A percentile compares a stretch with the other conserved stretches of the same genome.
These are phyloP conservation scores for Phytopythium kandeliae DNA, from an alignment of 352 stramenopile species.

Conservation along the genomic window DNA sequence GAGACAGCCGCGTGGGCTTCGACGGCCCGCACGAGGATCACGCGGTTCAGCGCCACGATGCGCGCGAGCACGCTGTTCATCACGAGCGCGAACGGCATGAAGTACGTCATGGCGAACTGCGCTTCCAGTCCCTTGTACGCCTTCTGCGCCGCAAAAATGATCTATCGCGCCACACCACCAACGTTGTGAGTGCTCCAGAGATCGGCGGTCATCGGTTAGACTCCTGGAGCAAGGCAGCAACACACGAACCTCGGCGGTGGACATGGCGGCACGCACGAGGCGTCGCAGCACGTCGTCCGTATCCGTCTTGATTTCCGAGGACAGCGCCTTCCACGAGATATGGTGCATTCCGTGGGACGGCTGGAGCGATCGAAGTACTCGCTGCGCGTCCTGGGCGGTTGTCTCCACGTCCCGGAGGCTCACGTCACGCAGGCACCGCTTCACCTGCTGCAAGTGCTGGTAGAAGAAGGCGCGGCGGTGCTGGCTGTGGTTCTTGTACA, in stretches of 20 bases:
- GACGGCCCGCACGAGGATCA: conserved; percentile 51
- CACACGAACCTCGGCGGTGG: conserved; percentile 20
- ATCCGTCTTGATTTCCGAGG: conserved; percentile 48
- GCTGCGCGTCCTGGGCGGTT: conserved; percentile 30
- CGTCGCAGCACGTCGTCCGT: conserved; percentile 42
- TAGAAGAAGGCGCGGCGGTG: conserved; percentile 80
- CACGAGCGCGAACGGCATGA: conserved; percentile 77
- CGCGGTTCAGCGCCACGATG: conserved; percentile 54
- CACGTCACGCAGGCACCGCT: conserved; percentile 51
- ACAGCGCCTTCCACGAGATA: conserved; percentile 70
- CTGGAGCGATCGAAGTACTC: conserved; percentile 40
- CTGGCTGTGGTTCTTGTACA: conserved; percentile 90
- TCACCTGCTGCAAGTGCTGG: conserved; percentile 71
- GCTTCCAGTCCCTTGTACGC: conserved; percentile 68
- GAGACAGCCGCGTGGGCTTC: conserved; percentile 62
- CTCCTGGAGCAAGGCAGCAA: background rate
- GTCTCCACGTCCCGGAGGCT: conserved; percentile 26
- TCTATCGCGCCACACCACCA: conserved; percentile 8
- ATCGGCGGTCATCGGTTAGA: no score
- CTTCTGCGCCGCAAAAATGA: conserved; percentile 62
- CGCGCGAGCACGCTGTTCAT: conserved; percentile 75
- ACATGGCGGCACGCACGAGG: conserved; percentile 25
- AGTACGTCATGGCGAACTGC: conserved; percentile 85
- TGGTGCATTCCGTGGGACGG: conserved; percentile 51
- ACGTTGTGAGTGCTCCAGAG: background rate